A percentile compares a stretch with the other conserved stretches of the same genome.
These are phyloP conservation scores for Pyrenula massariospora DNA, from an alignment of 495 filamentous ascomycete genomes.

Conservation along the genomic window DNA sequence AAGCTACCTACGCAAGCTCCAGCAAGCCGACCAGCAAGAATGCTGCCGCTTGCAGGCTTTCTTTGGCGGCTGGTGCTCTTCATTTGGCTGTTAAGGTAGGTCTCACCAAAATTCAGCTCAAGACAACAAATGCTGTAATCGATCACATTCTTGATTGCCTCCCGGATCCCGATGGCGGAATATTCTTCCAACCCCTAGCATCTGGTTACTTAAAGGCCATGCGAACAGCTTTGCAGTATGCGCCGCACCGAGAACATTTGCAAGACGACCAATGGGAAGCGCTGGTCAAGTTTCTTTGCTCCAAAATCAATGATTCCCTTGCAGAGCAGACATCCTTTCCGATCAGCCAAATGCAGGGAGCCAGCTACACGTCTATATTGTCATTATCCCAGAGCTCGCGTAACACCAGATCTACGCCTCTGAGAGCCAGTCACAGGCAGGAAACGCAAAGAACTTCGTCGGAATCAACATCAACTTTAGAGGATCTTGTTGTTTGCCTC, in stretches of 20 bases:
- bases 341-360: conserved; percentile 13
- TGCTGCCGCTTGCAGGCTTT: conserved; percentile 44
- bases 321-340: conserved; percentile 4
- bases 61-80: conserved; percentile 58
- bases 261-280: conserved; percentile 53
- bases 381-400: conserved; percentile 14
- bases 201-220: conserved; percentile 72
- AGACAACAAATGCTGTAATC: conserved; percentile 64
- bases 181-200: conserved; percentile 59
- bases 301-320: conserved; percentile 8
- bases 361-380: conserved; percentile 16
- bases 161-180: conserved; percentile 41
- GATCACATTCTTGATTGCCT: conserved; percentile 74
- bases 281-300: conserved; percentile 53
- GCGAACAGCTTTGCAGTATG: conserved; percentile 52
- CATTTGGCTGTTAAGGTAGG: conserved; percentile 59
- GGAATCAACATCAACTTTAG: conserved; percentile 8
- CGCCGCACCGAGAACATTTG: conserved; percentile 70
- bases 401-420: conserved; percentile 18
- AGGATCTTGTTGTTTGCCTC: conserved; percentile 56
- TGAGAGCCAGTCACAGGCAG: conserved; percentile 9
- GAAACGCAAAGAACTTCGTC: not conserved
- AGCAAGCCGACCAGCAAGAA: conserved; percentile 33
- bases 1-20: conserved; percentile 46
- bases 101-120: conserved; percentile 53